These are phyloP conservation scores for Termitomyces sp. DNA, from an alignment of 768 basidiomycete genomes.

Conservation along the genomic window DNA sequence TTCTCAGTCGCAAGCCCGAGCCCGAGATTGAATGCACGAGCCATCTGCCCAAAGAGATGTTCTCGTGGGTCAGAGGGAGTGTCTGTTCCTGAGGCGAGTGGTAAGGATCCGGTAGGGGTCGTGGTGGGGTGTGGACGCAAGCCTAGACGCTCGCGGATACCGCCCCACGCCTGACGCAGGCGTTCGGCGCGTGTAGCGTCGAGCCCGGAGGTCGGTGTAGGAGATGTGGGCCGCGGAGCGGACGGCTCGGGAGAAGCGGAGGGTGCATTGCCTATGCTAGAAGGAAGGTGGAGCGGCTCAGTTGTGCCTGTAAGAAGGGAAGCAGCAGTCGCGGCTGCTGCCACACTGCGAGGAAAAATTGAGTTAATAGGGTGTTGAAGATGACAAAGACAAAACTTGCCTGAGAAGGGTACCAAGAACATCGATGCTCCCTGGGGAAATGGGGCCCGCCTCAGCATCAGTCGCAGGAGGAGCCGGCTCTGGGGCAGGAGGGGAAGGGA, in stretches of 20 bases:
- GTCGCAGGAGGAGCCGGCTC: background rate
- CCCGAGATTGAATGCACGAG: slow-evolving; percentile 73
- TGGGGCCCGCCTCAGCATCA: slow-evolving; percentile 23
- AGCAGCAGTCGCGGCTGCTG: slow-evolving; percentile 88
- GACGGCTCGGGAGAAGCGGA: background rate
- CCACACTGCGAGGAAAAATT: slow-evolving; percentile 51
- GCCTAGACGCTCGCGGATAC: slow-evolving; percentile 65
- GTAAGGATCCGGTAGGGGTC: slow-evolving; percentile 1
- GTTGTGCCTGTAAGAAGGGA: slow-evolving; percentile 76
- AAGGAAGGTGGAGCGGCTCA: slow-evolving; percentile 56
- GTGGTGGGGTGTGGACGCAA: slow-evolving; percentile 30
- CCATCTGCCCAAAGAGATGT: slow-evolving; percentile 78
- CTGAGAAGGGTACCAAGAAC: slow-evolving; percentile 81
- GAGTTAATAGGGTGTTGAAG: background rate
- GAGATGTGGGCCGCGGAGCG: slow-evolving; percentile 27
- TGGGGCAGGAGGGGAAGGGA: background rate
- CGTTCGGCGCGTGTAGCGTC: slow-evolving; percentile 37
- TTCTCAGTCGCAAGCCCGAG: slow-evolving; percentile 42
- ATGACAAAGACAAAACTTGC: slow-evolving; percentile 33
- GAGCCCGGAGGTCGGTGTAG: slow-evolving; percentile 42
- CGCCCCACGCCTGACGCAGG: slow-evolving; percentile 66
- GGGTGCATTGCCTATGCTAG: background rate
- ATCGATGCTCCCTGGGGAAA: slow-evolving; percentile 76
- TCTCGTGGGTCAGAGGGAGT: slow-evolving; percentile 49
- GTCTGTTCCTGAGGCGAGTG: slow-evolving; percentile 1